Base-by-base conservation (phyloP, 208 protist genomes). In the Balamuthia mandrillaris region DNA sequence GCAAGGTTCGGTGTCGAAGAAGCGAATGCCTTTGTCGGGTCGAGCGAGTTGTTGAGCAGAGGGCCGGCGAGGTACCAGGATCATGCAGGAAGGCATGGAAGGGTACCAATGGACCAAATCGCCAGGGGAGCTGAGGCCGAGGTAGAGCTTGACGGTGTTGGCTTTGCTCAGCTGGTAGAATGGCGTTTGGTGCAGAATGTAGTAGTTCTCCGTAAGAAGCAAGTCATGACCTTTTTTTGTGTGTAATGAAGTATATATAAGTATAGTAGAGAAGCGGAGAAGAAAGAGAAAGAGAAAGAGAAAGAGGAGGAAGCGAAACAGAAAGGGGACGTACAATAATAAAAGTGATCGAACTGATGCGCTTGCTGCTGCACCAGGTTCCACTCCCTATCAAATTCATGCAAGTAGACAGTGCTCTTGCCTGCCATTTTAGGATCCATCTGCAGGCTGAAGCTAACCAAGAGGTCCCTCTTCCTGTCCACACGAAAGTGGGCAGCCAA, bases 101-200 rank as follows among this genome's bases (percentile, higher is more conserved):
- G 68, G 47, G 56, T 68, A 74, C 18, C 42, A 87, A 35, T 21
- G 74, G 35, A 74, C 85, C 12, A 60, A 42, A 29, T 81, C 75
- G 77, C 44, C 75, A 49, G 56, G 68, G 24, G 56, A 18, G 27
- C 3, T 45, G 16, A 6, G 9, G n/a, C 70, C 70, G 3, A 47
- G 42, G 9, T 60, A 27, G 24, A 79, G 51, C 33, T 79, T 79
- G 14, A 31, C 44, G 10, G 58, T 29, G 29, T 79, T 86, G 10
- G 44, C 14, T 24, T 68, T 12, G 3, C 51, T 42, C 9, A 70
- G 27, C 35, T 88, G 85, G 58, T 86, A 84, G 41, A 88, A 88
- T 1, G 85, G 85, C 61, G 85, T 75, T 27, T 86, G 86, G 41
- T 88, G 85, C 10, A 88, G 61, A 31, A 88, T 85, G 52, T 88